These are phyloP conservation scores for Didymella lethalis DNA, from an alignment of 2,329 filamentous ascomycete species.

Conservation along the genomic window DNA sequence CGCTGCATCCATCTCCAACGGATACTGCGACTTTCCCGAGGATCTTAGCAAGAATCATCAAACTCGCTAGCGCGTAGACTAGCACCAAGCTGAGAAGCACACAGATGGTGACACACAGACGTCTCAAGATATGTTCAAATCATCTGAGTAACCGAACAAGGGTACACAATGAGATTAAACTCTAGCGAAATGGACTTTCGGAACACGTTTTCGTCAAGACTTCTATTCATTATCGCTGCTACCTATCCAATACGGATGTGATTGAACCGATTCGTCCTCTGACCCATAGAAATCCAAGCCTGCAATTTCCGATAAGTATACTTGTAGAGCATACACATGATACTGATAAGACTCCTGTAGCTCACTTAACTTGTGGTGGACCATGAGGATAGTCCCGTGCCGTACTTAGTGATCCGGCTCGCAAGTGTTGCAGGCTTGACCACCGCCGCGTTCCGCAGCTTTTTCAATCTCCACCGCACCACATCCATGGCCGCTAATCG, in stretches of 20 bases:
- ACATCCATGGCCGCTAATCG: slow-evolving; percentile 23
- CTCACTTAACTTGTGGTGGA: not conserved
- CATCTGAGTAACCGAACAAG: too few relatives aligned
- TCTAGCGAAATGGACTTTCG: too few relatives aligned
- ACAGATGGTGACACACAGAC: too few relatives aligned
- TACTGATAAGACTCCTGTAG: not conserved
- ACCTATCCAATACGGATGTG: slow-evolving; percentile 1
- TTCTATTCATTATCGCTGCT: not conserved
- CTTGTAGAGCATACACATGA: not conserved
- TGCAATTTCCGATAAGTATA: not conserved
- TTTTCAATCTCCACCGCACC: slow-evolving; percentile 25
- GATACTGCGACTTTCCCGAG: too few relatives aligned
- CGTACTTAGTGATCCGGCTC: slow-evolving; percentile 4
- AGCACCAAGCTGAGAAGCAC: too few relatives aligned
- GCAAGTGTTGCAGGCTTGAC: slow-evolving; percentile 9
- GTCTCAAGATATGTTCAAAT: too few relatives aligned
- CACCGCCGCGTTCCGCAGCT: slow-evolving; percentile 29
- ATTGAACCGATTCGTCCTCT: not conserved
- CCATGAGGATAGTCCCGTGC: too few relatives aligned
- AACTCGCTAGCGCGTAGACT: too few relatives aligned
- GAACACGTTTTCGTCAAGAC: not conserved
- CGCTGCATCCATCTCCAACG: too few relatives aligned
- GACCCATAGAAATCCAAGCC: not conserved
- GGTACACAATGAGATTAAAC: too few relatives aligned
- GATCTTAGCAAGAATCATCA: too few relatives aligned